Base-by-base conservation (phyloP, 176 grass and related monocot species). In the Puya raimondii region DNA sequence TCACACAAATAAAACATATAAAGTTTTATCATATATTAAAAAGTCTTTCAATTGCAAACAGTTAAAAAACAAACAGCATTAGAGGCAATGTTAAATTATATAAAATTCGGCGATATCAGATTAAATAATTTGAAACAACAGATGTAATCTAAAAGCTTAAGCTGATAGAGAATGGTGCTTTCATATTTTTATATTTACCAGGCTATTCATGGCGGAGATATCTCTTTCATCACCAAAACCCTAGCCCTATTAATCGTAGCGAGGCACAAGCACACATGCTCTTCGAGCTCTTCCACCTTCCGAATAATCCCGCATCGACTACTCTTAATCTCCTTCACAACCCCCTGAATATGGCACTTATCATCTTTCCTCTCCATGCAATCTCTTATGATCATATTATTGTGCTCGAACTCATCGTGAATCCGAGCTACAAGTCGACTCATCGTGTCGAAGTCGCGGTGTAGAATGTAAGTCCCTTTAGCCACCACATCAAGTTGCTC, bases 401-500 rank as follows among this genome's bases (percentile, higher is more conserved):
- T 75, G 51, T 76, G 25, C 52, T 86, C 75, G 2, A 86, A 76
- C 26, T 63, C 71, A 13, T 86, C 70, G 2, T 74, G 82, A 49
- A 86, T 79, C 50, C 71, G 66, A 52, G 49, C 71, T 1, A 81
- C 71, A 0, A 86, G 80, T 0, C 70, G 66, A 63, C 67, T 86
- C 61, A 86, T 76, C 50, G 75, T 86, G 49, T 86, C 84, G 5
- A 86, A 65, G 71, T 79, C 71, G 48, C 66, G 70, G 25, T 76
- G 75, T 5, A 86, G 75, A 12, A 86, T 80, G 33, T 72, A 86
- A 1, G 79, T 82, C 2, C 84, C 80, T 76, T 86, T 86, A 13
- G 84, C 84, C 11, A 79, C 80, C 4, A 63, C 48, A 18, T 86
- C 80, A 8, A 86, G 80, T 49, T 86, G 84, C 21, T 82, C 79